Base-by-base conservation (phyloP, 106 monocot genomes). In the Allium sativum region DNA sequence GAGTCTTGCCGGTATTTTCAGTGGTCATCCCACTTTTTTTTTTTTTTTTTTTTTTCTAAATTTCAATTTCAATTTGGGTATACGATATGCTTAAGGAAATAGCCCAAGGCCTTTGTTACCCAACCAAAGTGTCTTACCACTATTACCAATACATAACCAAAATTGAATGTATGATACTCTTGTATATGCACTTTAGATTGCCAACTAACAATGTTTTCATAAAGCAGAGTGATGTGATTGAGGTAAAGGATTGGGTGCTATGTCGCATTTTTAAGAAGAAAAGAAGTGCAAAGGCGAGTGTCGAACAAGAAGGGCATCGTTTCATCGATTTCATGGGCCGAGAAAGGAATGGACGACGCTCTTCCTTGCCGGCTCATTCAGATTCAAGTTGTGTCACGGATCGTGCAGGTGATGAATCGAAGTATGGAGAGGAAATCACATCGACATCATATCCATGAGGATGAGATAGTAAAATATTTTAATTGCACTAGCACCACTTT, bases 201-300 rank as follows among this genome's bases (percentile, higher is more conserved):
- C 5, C 31, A 5, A 31, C 31, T 31, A 31, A 31, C 31, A 31
- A 31, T 31, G 5, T 31, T 31, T 31, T 31, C 31, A 31, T 31
- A 31, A 31, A 31, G 31, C 31, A 31, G 31, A 31, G 31, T 31
- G 31, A 31, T 31, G 31, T 5, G 31, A 31, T 31, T 31, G 31
- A 31, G 31, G 31, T 31, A 31, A 76, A 58, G 48, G 84, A 82
- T 18, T 89, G 89, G 89, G 81, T 84, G 56, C 76, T 89, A 31
- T 89, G 84, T 48, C 81, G 84, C 73, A 74, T 89, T 73, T 89
- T 84, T 59, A 64, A 61, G 81, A 89, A 89, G 84, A 84, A 69
- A 45, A 78, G 73, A 31, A 70, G 73, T 2, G 44, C 58, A 42
- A 70, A 50, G 20, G 62, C 22, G 40, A 66, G 68, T 4, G 59